Evolutionary conservation across 345 rosid genomes (phyloP).

Genomic region (Populus deltoides): DNA sequence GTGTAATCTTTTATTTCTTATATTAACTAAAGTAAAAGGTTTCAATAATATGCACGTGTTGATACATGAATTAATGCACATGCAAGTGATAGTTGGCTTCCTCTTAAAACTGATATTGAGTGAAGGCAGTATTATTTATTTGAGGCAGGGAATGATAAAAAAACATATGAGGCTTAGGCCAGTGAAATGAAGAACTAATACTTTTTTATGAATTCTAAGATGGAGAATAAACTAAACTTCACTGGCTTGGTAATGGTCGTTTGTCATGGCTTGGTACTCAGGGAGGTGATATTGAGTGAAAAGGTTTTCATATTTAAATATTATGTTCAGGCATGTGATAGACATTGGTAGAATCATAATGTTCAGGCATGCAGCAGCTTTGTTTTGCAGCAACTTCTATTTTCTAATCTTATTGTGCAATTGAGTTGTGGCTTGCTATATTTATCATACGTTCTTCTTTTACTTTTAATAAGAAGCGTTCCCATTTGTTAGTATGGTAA

Average conservation of each 20-base stretch:
- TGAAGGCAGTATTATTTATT: background rate
- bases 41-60: background rate
- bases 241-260: background rate
- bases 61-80: background rate
- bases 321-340: background rate
- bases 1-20: background rate
- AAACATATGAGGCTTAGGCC: background rate
- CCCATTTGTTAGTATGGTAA: background rate
- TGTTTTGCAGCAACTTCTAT: background rate
- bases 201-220: background rate
- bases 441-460: background rate
- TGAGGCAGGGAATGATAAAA: background rate
- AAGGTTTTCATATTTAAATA: background rate
- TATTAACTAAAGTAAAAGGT: background rate
- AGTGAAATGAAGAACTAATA: background rate
- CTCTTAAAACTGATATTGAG: background rate
- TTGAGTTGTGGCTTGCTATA: background rate
- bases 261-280: background rate
- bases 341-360: background rate
- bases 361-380: background rate
- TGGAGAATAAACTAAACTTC: background rate
- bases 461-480: background rate
- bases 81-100: background rate
- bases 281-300: background rate
- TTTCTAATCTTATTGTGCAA: background rate